Evolutionary conservation across 352 stramenopile species (phyloP).

Genomic region (Phytophthora fragariae): DNA sequence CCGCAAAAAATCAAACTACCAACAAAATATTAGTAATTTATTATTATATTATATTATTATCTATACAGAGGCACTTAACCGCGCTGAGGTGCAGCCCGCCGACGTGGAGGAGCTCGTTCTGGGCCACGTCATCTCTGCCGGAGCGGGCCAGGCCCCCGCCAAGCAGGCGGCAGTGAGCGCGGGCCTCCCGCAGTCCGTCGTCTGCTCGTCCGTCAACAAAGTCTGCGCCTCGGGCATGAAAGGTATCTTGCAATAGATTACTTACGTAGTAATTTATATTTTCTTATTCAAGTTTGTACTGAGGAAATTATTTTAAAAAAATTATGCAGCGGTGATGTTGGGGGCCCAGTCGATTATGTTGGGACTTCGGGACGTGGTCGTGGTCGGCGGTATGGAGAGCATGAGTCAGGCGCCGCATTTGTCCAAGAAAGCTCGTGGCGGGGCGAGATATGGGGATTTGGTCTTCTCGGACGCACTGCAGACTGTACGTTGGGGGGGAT

Average conservation of each 20-base stretch:
- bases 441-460: constrained; percentile 87
- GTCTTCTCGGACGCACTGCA: constrained; percentile 90
- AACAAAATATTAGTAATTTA: too few species aligned
- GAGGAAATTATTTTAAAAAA: not conserved
- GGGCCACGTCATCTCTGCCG: constrained; percentile 95
- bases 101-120: constrained; percentile 95
- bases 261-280: not conserved
- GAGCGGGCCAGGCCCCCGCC: constrained; percentile 95
- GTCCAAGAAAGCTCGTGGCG: constrained; percentile 71
- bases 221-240: constrained; percentile 97
- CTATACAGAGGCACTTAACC: constrained; percentile 49
- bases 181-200: constrained; percentile 77
- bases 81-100: constrained; percentile 49
- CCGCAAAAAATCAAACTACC: too few species aligned
- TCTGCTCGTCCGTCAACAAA: constrained; percentile 98
- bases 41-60: too few species aligned
- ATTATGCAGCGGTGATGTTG: constrained; percentile 74
- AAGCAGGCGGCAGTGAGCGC: constrained; percentile 89
- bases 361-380: constrained; percentile 75
- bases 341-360: constrained; percentile 90
- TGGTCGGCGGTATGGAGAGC: constrained; percentile 95
- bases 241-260: constrained; percentile 30
- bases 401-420: constrained; percentile 97
- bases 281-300: not conserved
- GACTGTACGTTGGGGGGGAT: constrained; percentile 34